These are phyloP conservation scores for Ustilago crameri DNA, from an alignment of 1,284 basidiomycete genomes.

Conservation along the genomic window DNA sequence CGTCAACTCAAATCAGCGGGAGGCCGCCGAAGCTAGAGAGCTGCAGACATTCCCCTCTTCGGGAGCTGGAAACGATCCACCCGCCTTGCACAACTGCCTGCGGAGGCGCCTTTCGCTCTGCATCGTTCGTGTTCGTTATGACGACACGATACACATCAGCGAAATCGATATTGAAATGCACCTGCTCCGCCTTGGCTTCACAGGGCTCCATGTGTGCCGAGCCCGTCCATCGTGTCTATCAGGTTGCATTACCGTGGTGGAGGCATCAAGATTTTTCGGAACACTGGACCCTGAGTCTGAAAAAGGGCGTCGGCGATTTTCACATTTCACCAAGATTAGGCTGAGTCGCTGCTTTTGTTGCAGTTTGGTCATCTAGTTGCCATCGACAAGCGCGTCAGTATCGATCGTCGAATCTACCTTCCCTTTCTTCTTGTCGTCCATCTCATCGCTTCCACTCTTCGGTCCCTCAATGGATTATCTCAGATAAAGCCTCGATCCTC, in stretches of 20 bases:
- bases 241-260: conserved; percentile 12
- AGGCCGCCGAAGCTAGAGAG: too few species aligned
- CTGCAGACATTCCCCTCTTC: too few species aligned
- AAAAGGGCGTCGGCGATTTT: background rate
- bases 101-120: too few species aligned
- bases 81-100: too few species aligned
- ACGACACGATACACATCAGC: too few species aligned
- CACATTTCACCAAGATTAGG: background rate
- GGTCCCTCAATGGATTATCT: background rate
- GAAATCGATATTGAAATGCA: too few species aligned
- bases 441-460: background rate
- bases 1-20: too few species aligned
- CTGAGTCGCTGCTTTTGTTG: conserved; percentile 1
- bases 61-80: too few species aligned
- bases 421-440: conserved; percentile 3
- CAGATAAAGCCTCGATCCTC: background rate
- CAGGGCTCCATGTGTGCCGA: background rate
- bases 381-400: background rate
- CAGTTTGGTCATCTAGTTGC: background rate
- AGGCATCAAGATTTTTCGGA: conserved; percentile 2
- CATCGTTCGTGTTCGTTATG: too few species aligned
- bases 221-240: conserved; percentile 10
- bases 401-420: background rate
- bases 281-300: background rate
- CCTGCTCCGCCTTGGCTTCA: background rate